These are phyloP conservation scores for Penstemon newberryi DNA, from an alignment of 257 asterid species.

Conservation along the genomic window DNA sequence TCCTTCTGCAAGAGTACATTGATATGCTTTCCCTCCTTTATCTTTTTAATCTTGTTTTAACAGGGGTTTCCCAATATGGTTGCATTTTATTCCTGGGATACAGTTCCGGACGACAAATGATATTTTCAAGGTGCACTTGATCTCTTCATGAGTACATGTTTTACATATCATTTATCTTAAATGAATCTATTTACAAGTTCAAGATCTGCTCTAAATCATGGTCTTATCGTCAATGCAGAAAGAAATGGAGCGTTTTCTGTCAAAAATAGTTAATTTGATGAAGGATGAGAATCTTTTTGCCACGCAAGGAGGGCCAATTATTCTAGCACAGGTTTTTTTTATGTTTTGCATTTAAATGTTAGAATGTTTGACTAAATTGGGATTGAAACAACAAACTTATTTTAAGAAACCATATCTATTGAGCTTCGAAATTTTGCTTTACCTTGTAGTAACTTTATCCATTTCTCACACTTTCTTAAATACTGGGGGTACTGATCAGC, in stretches of 20 bases:
- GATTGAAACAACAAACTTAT: neutral
- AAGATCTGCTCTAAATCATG: conserved; percentile 25
- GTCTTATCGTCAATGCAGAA: conserved; percentile 41
- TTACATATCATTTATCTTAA: neutral
- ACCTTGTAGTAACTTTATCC: neutral
- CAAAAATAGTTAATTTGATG: conserved; percentile 68
- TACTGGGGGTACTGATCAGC: no score
- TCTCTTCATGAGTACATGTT: neutral
- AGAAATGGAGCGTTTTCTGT: conserved; percentile 75
- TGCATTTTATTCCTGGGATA: conserved; percentile 78
- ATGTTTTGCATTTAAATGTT: no score
- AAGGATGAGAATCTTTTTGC: conserved; percentile 79
- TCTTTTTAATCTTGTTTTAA: conserved; percentile 7
- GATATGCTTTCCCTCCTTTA: neutral
- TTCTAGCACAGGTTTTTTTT: conserved; percentile 68
- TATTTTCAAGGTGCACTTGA: conserved; percentile 49
- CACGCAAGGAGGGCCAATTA: conserved; percentile 84
- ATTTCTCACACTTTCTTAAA: neutral
- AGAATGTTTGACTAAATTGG: neutral
- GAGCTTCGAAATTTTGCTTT: neutral
- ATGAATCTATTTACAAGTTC: conserved; percentile 4
- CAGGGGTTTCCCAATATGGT: conserved; percentile 89
- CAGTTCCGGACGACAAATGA: conserved; percentile 64
- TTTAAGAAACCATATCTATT: neutral
- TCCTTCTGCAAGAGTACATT: neutral